These are phyloP conservation scores for Backusella tuberculispora DNA, from an alignment of 192 early-diverging fungal genomes.

Conservation along the genomic window DNA sequence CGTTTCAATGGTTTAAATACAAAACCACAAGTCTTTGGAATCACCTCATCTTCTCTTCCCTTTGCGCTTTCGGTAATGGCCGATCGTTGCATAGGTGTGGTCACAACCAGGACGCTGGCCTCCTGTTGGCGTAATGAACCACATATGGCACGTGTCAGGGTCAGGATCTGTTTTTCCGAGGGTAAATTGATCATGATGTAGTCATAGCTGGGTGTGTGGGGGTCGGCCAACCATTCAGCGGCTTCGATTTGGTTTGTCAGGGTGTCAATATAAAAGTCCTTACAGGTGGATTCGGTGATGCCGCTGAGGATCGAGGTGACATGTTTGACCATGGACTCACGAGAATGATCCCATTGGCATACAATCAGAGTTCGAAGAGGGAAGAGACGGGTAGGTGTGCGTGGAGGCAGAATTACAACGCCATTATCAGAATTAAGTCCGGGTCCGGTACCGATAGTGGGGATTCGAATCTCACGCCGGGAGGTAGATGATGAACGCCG, in stretches of 20 bases:
- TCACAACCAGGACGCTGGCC: conserved; percentile 49
- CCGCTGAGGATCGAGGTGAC: conserved; percentile 33
- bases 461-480: conserved; percentile 10
- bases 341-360: conserved; percentile 45
- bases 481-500: background rate
- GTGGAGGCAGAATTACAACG: conserved; percentile 16
- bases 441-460: conserved; percentile 6
- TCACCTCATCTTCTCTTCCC: conserved; percentile 33
- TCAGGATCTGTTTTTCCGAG: conserved; percentile 49
- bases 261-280: conserved; percentile 42
- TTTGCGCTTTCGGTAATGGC: conserved; percentile 51
- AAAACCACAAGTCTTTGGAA: conserved; percentile 50
- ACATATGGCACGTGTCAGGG: conserved; percentile 32
- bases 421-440: conserved; percentile 20
- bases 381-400: conserved; percentile 11
- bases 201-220: conserved; percentile 36
- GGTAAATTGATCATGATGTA: conserved; percentile 52
- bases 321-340: conserved; percentile 47
- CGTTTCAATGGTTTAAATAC: conserved; percentile 61
- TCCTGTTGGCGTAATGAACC: conserved; percentile 16
- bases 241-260: conserved; percentile 46
- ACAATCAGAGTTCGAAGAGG: conserved; percentile 45
- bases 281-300: background rate
- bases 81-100: conserved; percentile 58
- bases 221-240: conserved; percentile 34